Evolutionary conservation across 2,329 filamentous ascomycete genomes (phyloP), one percentile per base, ranked within the genome.

Genomic region (Talaromyces sp.): DNA sequence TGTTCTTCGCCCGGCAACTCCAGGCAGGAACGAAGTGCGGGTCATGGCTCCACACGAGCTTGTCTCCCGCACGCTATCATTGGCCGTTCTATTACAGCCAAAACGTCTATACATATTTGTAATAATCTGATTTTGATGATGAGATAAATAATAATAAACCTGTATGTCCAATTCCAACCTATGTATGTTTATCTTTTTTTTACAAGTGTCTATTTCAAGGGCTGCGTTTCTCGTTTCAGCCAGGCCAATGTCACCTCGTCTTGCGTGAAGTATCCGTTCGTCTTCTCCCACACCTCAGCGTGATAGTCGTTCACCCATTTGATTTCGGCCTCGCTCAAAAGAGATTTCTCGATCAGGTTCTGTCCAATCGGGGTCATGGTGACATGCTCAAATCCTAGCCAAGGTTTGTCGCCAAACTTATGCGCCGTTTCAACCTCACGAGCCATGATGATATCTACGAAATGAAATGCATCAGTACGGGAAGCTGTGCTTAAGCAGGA

Each of bases 321-420:
- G 78, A 88, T 90, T 79, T 99, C 95, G 13, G 79, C 81, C 4
- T 81, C 79, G 0, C 87, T 92, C 66, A 99, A 77, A 35, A 96
- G 79, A 56, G 73, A 81, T 58, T 83, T 79, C 68, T 98, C 90
- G 64, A 96, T 92, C 65, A 99, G 79, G 63, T 91, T 97, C 63
- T 87, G 85, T 77, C 93, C 97, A 77, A 96, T 92, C 0, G 95
- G 95, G 19, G 93, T 91, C 91, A 99, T 91, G 0, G 95, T 99
- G 65, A 98, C 92, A 75, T 96, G 91, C 79, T 99, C 93, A 67
- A 99, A 99, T 3, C 93, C 92, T 38, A 98, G 81, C 77, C 90
- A 99, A 2, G 93, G 89, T 78, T 96, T 96, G 68, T 96, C 93
- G 21, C 93, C 93, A 71, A 98, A 98, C 38, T 87, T 86, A 75